Conservation (phyloP, 2,329 filamentous ascomycete genomes). For the Epichloe scottii region DNA sequence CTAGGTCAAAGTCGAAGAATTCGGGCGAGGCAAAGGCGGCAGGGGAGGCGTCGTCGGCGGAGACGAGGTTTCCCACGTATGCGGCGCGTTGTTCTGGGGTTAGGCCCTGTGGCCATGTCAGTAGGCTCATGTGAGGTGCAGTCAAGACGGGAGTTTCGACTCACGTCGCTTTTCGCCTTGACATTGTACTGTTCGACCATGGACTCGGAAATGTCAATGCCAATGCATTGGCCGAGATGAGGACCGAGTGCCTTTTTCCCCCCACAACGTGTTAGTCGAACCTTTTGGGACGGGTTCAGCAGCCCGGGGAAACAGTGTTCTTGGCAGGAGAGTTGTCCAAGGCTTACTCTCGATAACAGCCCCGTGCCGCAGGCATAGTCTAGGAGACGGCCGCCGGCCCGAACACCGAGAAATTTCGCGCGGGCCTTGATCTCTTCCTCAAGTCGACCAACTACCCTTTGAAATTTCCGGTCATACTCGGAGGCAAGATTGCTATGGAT, state of each 20-base stretch:
- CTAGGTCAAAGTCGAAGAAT: conserved; percentile 59
- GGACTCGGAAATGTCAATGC: conserved; percentile 57
- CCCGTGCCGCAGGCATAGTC: conserved; percentile 72
- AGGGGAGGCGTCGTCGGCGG: conserved; percentile 32
- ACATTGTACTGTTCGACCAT: conserved; percentile 60
- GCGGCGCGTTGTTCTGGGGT: conserved; percentile 40
- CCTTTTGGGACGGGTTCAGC: no score
- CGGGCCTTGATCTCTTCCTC: conserved; percentile 38
- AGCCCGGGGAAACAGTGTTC: no score
- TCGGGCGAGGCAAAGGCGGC: conserved; percentile 43
- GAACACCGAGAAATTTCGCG: conserved; percentile 48
- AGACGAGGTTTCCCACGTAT: conserved; percentile 44
- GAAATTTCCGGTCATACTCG: conserved; percentile 38
- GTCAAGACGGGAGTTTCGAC: conserved; percentile 5
- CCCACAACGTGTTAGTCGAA: no score
- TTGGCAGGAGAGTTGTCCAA: neutral
- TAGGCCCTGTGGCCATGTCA: conserved; percentile 28
- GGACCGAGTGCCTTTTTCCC: conserved; percentile 11
- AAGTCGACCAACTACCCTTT: conserved; percentile 40
- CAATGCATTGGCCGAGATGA: conserved; percentile 41
- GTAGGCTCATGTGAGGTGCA: no score
- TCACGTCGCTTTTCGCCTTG: conserved; percentile 40
- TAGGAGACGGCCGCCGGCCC: conserved; percentile 39
- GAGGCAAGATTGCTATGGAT: conserved; percentile 16
- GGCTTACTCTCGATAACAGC: conserved; percentile 37